These are phyloP conservation scores for Vicia villosa DNA, from an alignment of 306 rosid species.

Conservation along the genomic window DNA sequence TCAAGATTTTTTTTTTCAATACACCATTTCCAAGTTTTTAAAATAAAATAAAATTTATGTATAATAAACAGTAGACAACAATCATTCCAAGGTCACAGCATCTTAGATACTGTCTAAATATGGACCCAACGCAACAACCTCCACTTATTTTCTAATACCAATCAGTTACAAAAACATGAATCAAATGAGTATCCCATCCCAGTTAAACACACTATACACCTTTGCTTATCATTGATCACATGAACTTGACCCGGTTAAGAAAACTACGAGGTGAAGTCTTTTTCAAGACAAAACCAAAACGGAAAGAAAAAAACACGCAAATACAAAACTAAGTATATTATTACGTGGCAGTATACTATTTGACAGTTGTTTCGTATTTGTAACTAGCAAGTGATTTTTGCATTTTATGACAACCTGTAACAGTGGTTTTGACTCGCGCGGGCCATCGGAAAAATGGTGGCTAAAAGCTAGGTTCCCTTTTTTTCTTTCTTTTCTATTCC, in stretches of 20 bases:
- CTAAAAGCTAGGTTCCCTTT: background rate
- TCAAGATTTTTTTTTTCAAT: too few relatives aligned
- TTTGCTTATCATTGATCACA: too few relatives aligned
- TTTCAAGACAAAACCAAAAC: background rate
- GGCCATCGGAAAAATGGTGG: conserved; percentile 16
- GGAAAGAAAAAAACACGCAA: too few relatives aligned
- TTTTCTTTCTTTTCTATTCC: background rate
- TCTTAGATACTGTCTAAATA: background rate
- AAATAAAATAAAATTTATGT: too few relatives aligned
- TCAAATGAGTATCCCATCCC: too few relatives aligned
- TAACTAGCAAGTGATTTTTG: background rate
- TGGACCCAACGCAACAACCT: too few relatives aligned
- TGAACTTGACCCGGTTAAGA: background rate
- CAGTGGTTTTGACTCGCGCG: conserved; percentile 19
- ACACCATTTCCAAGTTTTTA: too few relatives aligned
- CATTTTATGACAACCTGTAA: conserved; percentile 31
- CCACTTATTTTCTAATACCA: too few relatives aligned
- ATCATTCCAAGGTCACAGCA: background rate
- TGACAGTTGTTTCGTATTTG: background rate
- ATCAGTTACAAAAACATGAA: too few relatives aligned
- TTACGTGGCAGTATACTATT: background rate
- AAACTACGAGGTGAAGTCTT: background rate
- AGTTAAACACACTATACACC: too few relatives aligned
- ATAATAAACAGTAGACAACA: background rate
- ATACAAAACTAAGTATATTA: background rate